Conservation (phyloP, 805 yeast genomes). For the Hanseniaspora occidentalis region DNA sequence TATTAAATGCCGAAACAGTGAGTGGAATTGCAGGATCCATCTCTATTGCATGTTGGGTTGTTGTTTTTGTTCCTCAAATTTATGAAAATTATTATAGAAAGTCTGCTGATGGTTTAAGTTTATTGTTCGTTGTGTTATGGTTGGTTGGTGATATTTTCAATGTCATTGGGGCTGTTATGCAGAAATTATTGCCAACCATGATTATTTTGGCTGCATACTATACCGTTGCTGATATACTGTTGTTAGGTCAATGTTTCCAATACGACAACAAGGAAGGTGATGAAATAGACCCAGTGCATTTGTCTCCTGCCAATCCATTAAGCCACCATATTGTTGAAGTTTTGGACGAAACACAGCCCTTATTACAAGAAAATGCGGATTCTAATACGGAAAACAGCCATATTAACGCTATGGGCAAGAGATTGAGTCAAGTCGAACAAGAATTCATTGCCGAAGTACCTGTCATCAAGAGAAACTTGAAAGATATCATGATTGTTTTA, state of each 20-base stretch:
- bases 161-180: slow-evolving; percentile 80
- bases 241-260: slow-evolving; percentile 70
- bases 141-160: slow-evolving; percentile 88
- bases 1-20: slow-evolving; percentile 54
- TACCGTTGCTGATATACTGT: slow-evolving; percentile 77
- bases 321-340: slow-evolving; percentile 50
- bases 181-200: slow-evolving; percentile 91
- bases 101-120: slow-evolving; percentile 81
- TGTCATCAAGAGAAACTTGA: slow-evolving; percentile 9
- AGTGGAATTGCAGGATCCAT: slow-evolving; percentile 69
- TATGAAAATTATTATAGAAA: slow-evolving; percentile 81
- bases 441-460: too few relatives aligned
- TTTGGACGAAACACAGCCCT: slow-evolving; percentile 24
- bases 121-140: slow-evolving; percentile 83
- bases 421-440: too few relatives aligned
- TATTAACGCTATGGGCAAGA: too few relatives aligned
- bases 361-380: slow-evolving; percentile 10
- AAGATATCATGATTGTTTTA: slow-evolving; percentile 39
- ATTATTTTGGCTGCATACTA: slow-evolving; percentile 83
- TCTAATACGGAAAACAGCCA: slow-evolving; percentile 1
- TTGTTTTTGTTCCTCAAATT: slow-evolving; percentile 93
- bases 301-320: slow-evolving; percentile 82
- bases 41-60: slow-evolving; percentile 94
- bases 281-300: slow-evolving; percentile 57
- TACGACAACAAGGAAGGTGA: slow-evolving; percentile 48